Conservation (phyloP, 352 stramenopile species). For the Phytopythium kandeliae region DNA sequence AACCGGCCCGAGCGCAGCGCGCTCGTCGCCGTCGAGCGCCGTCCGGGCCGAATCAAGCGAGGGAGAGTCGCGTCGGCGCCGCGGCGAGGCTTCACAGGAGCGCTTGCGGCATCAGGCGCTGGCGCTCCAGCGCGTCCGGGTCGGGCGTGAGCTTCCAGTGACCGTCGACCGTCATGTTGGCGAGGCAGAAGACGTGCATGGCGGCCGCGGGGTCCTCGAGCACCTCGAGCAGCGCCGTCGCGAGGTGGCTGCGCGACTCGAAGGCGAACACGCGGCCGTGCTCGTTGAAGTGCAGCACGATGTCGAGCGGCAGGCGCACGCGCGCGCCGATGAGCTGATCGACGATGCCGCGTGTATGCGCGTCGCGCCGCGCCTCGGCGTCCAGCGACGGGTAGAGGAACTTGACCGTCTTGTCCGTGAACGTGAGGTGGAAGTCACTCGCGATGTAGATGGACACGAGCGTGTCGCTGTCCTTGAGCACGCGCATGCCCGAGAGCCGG, state of each 20-base stretch:
- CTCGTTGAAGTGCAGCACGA: slow-evolving; percentile 73
- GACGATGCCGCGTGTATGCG: slow-evolving; percentile 10
- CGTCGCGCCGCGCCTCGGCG: slow-evolving; percentile 15
- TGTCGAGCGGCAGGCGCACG: slow-evolving; percentile 26
- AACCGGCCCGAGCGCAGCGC: no score
- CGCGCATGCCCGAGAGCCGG: slow-evolving; percentile 15
- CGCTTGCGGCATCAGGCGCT: slow-evolving; percentile 14
- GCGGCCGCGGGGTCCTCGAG: slow-evolving; percentile 25
- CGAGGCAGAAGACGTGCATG: slow-evolving; percentile 25
- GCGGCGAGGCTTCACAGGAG: slow-evolving; percentile 12
- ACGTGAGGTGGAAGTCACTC: slow-evolving; percentile 27
- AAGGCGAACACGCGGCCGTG: slow-evolving; percentile 72
- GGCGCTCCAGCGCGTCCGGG: slow-evolving; percentile 7
- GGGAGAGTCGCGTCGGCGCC: no score
- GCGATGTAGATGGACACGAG: slow-evolving; percentile 30
- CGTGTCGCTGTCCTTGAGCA: slow-evolving; percentile 26
- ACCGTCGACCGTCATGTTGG: slow-evolving; percentile 26
- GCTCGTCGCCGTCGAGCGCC: no score
- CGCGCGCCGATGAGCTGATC: slow-evolving; percentile 22
- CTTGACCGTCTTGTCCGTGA: slow-evolving; percentile 37
- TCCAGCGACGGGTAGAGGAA: slow-evolving; percentile 44
- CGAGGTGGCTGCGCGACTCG: slow-evolving; percentile 52
- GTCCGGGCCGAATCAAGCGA: no score
- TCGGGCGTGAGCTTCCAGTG: slow-evolving; percentile 29
- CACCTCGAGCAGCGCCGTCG: slow-evolving; percentile 30